Evolutionary conservation across 768 basidiomycete genomes (phyloP), one percentile per base, ranked within the genome.

Genomic region (Collybiopsis luxurians): DNA sequence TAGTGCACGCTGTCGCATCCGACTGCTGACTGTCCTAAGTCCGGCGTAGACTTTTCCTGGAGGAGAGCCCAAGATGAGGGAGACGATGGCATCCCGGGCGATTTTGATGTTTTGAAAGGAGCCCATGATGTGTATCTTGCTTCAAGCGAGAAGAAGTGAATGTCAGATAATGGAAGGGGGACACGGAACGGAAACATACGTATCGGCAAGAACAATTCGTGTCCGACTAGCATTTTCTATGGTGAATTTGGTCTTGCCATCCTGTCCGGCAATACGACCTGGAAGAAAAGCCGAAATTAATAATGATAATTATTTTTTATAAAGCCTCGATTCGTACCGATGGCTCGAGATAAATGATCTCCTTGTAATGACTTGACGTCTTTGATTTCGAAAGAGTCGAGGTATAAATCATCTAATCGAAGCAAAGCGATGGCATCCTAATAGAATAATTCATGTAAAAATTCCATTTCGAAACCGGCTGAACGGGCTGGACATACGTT

Each of bases 71-170:
- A 98, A 80, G 62, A 98, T 98, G 19, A 97, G 82, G 13, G 92
- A 94, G 26, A 97, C 95, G 60, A 99, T 87, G 5, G 97, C 95
- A 71, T 98, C 96, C 56, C 95, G 83, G 0, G 97, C 97, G 57
- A 98, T 84, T 73, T 96, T 97, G 79, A 99, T 98, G 67, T 97
- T 97, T 77, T 95, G 92, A 76, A 97, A 98, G 15, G 95, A 96
- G 23, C 97, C 97, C 71, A 99, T 87, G 63, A 99, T 98, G 64
- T 98, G 95, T 38, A 99, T 97, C 82, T 97, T 95, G 27, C 95
- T 97, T 65, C 5, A 60, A n/a, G 59, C 54, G 27, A 34, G 42
- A 57, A 55, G 52, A 53, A 60, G 19, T 53, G 51, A 59, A 49
- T n/a, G 48, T 15, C 17, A 38, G 6, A 17, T 39, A 38, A 52